Evolutionary conservation across 257 asterid species (phyloP).

Genomic region (Gentiana straminea): DNA sequence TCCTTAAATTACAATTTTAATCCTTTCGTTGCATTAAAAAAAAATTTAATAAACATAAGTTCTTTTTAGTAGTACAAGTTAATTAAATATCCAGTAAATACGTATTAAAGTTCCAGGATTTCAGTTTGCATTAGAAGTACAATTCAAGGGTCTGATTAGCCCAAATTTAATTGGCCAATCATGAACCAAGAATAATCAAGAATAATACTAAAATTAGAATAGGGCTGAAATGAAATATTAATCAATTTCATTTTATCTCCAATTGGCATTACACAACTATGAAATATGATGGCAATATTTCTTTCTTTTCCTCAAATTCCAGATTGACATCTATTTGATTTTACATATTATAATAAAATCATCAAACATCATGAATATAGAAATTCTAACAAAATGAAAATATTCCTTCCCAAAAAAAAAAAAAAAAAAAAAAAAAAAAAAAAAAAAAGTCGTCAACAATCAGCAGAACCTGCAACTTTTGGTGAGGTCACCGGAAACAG

Average conservation of each 20-base stretch:
- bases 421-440: conserved; percentile 5
- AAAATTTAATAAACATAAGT: too few relatives aligned
- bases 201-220: too few relatives aligned
- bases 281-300: conserved; percentile 8
- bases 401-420: background rate
- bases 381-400: conserved; percentile 1
- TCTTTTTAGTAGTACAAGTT: too few relatives aligned
- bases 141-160: too few relatives aligned
- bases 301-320: conserved; percentile 20
- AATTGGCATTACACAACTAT: conserved; percentile 21
- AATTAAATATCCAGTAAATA: too few relatives aligned
- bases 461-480: conserved; percentile 43
- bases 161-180: too few relatives aligned
- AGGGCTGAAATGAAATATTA: too few relatives aligned
- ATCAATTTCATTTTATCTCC: conserved; percentile 12
- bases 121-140: too few relatives aligned
- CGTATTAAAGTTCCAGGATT: too few relatives aligned
- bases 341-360: conserved; percentile 21
- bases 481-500: conserved; percentile 83
- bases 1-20: too few relatives aligned
- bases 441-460: conserved; percentile 28
- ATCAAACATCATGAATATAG: conserved; percentile 27
- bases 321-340: conserved; percentile 33
- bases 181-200: too few relatives aligned
- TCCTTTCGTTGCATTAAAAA: too few relatives aligned